These are phyloP conservation scores for Chytriomyces hyalinus DNA, from an alignment of 192 early-diverging fungal genomes.

Conservation along the genomic window DNA sequence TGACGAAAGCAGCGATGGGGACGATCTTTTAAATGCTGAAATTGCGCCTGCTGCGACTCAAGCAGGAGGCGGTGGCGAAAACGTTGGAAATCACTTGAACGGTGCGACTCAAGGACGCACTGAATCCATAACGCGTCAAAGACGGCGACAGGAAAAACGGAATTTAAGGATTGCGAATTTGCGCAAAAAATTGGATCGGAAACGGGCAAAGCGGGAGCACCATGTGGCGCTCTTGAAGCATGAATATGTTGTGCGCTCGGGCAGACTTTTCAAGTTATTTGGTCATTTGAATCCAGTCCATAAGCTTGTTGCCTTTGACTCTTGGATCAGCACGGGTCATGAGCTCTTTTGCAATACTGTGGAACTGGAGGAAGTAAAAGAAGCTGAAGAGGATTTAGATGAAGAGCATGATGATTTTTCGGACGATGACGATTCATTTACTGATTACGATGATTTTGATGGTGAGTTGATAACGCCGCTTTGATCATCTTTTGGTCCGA, in stretches of 20 bases:
- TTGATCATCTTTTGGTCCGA: background rate
- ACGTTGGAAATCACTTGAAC: background rate
- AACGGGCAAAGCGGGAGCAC: conserved; percentile 7
- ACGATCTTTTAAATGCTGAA: background rate
- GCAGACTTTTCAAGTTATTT: conserved; percentile 22
- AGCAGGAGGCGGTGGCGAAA: background rate
- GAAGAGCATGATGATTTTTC: background rate
- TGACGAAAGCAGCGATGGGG: conserved; percentile 6
- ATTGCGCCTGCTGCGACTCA: background rate
- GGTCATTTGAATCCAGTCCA: background rate
- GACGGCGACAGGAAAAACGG: background rate
- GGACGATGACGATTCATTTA: conserved; percentile 1
- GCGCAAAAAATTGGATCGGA: background rate
- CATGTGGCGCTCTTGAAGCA: conserved; percentile 12
- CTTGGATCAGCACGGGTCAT: conserved; percentile 25
- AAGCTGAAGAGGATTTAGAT: conserved; percentile 5
- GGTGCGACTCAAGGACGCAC: background rate
- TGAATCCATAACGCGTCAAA: background rate
- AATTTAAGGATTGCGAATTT: conserved; percentile 7
- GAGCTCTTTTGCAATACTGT: conserved; percentile 20
- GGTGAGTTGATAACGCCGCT: background rate
- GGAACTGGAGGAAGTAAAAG: conserved; percentile 3
- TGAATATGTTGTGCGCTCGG: conserved; percentile 2
- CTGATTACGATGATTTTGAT: conserved; percentile 19
- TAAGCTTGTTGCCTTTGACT: conserved; percentile 18